Evolutionary conservation across 177 flowering plant species (phyloP), one percentile per base, ranked within the genome.

Genomic region (Vitis hybrid): DNA sequence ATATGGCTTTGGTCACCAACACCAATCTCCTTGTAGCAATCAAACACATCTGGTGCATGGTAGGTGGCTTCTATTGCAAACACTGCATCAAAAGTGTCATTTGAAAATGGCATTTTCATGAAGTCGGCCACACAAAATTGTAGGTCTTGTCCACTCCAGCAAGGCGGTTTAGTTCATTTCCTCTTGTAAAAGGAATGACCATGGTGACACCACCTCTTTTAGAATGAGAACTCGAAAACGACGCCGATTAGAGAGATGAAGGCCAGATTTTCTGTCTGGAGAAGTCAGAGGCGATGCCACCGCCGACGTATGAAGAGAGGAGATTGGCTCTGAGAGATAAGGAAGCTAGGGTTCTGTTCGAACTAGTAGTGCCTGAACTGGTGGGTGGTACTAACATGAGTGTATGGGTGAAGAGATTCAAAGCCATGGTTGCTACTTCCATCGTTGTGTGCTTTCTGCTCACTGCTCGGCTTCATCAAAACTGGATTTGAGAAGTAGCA

Each of bases 1-100:
- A 86, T 86, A 71, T 86, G 89, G 0, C 87, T 85, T 67, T 84
- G 90, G 67, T 86, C 87, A 68, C 90, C 90, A 18, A 18, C 19
- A 18, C 19, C 19, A 18, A 18, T 18, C 19, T 18, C 19, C 19
- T 18, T 18, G 19, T 18, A 18, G 19, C 19, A 18, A 18, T 18
- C 19, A 18, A 18, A 18, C 19, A 18, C 19, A 18, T 18, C 19
- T 18, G 19, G 19, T 18, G 19, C 19, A 18, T 18, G 19, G 19
- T 1, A 18, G 19, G 19, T 18, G 19, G 19, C 19, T 18, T 18
- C 19, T 18, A 18, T 18, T 18, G 19, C 19, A 18, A 18, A 18
- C 19, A 18, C 19, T 18, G 19, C 19, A 18, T 18, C 1, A 18
- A 18, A 18, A 18, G 19, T 18, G 19, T 18, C 19, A 18, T 18